phyloP scores from a whole-genome alignment of 352 stramenopile species.

The Phytophthora chlamydospora region DNA sequence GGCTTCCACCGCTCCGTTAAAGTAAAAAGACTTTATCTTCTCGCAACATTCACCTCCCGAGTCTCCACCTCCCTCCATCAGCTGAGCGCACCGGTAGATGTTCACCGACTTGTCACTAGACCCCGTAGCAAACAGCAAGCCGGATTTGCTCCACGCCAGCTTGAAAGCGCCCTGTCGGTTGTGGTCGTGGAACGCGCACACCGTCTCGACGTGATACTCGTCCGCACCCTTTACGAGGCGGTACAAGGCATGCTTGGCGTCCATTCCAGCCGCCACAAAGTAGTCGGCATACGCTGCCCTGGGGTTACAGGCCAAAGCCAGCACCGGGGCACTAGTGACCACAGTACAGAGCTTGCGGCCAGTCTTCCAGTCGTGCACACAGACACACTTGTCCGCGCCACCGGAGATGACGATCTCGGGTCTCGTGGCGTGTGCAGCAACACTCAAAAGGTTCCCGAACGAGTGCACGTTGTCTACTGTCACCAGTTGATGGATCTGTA shows the following conservation, averaged over 20 bases:
- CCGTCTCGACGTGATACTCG: constrained; percentile 46
- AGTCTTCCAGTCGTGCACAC: constrained; percentile 69
- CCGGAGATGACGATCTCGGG: constrained; percentile 60
- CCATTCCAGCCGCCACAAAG: constrained; percentile 77
- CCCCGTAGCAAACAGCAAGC: constrained; percentile 69
- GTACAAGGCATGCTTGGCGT: constrained; percentile 69
- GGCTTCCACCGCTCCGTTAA: constrained; percentile 81
- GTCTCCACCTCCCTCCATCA: constrained; percentile 15
- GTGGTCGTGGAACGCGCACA: constrained; percentile 73
- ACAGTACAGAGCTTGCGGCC: constrained; percentile 49
- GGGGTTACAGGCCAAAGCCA: constrained; percentile 72
- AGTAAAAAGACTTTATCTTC: constrained; percentile 87
- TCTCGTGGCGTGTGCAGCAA: constrained; percentile 48
- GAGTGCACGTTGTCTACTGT: constrained; percentile 57
- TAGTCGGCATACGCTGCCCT: constrained; percentile 41
- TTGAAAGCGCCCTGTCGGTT: constrained; percentile 71
- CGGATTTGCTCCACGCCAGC: constrained; percentile 62
- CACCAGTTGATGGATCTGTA: constrained; percentile 35
- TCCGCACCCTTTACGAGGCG: constrained; percentile 40
- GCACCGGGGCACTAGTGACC: constrained; percentile 50
- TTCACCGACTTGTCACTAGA: constrained; percentile 80
- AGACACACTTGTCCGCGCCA: constrained; percentile 77
- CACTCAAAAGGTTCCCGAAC: constrained; percentile 75
- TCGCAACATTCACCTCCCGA: constrained; percentile 32
- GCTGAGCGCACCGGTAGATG: constrained; percentile 57